These are phyloP conservation scores for Aspergillus flavus DNA, from an alignment of 2,329 filamentous ascomycete species.

Conservation along the genomic window DNA sequence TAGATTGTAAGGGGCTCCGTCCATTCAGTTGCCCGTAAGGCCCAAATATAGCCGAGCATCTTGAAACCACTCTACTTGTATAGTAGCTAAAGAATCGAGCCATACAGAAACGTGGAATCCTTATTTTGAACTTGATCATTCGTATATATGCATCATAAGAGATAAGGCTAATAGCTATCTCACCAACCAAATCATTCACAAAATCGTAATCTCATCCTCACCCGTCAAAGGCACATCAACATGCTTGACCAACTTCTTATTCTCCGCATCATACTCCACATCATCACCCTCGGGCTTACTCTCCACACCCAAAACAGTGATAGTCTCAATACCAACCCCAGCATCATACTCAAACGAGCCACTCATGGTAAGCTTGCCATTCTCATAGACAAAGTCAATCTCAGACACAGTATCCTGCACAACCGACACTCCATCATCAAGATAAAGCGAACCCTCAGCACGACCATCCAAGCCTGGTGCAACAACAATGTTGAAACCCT, in stretches of 20 bases:
- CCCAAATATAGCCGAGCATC: too few species aligned
- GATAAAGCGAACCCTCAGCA: background rate
- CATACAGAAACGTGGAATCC: too few species aligned
- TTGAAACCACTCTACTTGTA: too few species aligned
- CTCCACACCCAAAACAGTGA: background rate
- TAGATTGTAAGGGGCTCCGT: too few species aligned
- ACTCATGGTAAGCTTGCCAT: background rate
- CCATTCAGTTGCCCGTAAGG: too few species aligned
- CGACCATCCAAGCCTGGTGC: background rate
- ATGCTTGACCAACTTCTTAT: background rate
- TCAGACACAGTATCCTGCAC: background rate
- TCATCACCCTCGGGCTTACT: background rate
- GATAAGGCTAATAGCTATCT: too few species aligned
- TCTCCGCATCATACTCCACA: background rate
- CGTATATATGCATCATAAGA: too few species aligned
- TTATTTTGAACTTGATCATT: too few species aligned
- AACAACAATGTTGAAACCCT: background rate
- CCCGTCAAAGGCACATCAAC: background rate
- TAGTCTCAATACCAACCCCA: background rate
- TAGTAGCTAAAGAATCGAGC: too few species aligned
- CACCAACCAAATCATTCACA: background rate
- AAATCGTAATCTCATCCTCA: background rate
- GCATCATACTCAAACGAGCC: background rate
- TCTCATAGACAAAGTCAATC: background rate
- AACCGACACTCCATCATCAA: background rate